phyloP scores from a whole-genome alignment of 169 alveolate genomes.

The Cryptosporidium sp. region DNA sequence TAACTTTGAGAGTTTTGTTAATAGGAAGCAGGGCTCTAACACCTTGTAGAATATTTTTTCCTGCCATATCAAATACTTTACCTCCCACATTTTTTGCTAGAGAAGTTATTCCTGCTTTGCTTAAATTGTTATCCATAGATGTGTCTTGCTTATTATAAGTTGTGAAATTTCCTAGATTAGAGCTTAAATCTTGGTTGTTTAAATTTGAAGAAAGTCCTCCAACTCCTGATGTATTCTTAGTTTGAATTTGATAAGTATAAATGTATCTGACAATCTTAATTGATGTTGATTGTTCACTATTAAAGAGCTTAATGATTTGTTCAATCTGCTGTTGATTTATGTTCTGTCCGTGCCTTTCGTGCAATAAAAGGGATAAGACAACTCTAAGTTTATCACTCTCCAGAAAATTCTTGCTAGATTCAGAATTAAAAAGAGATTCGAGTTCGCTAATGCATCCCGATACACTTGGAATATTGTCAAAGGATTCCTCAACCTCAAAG shows the following conservation, averaged over 20 bases:
- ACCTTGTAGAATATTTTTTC: conserved; percentile 67
- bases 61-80: conserved; percentile 73
- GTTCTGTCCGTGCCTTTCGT: conserved; percentile 69
- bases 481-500: conserved; percentile 63
- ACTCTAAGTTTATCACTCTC: conserved; percentile 51
- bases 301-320: conserved; percentile 17
- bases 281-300: conserved; percentile 5
- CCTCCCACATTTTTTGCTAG: conserved; percentile 69
- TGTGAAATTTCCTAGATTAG: neutral
- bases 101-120: conserved; percentile 56
- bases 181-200: neutral
- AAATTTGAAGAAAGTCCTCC: neutral
- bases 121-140: neutral
- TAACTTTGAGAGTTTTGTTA: conserved; percentile 76
- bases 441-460: conserved; percentile 62
- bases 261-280: conserved; percentile 30
- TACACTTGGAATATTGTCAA: conserved; percentile 59
- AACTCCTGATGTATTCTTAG: neutral
- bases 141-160: conserved; percentile 22
- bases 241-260: neutral
- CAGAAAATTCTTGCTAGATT: conserved; percentile 33
- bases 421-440: conserved; percentile 22
- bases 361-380: conserved; percentile 6
- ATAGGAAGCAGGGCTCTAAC: conserved; percentile 76
- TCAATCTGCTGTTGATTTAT: conserved; percentile 44